phyloP scores from a whole-genome alignment of 73 alveolate species.

The Paramecium octaurelia region DNA sequence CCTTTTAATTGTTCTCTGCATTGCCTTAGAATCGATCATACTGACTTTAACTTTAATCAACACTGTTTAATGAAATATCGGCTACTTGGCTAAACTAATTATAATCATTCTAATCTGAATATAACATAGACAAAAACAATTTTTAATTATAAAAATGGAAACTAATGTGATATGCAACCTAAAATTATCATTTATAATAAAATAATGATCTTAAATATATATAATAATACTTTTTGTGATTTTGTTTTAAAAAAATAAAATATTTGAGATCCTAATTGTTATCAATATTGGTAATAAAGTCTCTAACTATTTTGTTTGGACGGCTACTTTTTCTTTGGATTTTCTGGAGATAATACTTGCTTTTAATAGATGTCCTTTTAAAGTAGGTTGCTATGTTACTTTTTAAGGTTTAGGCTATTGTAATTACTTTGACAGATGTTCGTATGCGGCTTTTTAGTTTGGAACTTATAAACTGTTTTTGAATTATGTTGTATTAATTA shows the following conservation, averaged over 20 bases:
- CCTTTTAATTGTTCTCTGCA: background rate
- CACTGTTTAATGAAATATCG: background rate
- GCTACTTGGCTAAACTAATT: background rate
- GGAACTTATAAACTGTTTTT: slow-evolving; percentile 11
- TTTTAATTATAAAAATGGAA: background rate
- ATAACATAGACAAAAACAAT: background rate
- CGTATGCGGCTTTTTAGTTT: slow-evolving; percentile 1
- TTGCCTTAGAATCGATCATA: background rate
- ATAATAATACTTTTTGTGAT: no score
- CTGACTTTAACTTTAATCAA: background rate
- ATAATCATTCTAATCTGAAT: background rate
- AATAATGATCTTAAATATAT: no score
- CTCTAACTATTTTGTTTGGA: background rate
- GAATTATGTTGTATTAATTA: slow-evolving; percentile 15
- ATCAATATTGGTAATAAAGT: background rate
- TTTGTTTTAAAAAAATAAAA: background rate
- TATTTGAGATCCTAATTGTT: background rate
- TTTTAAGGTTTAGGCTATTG: background rate
- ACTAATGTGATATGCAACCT: background rate
- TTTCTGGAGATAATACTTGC: background rate
- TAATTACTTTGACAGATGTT: background rate
- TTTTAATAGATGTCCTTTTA: background rate
- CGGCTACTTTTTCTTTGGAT: background rate
- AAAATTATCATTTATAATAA: background rate
- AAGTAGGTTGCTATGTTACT: background rate